Conservation (phyloP, 371 early-diverging fungal species). For the Mortierella sp. region DNA sequence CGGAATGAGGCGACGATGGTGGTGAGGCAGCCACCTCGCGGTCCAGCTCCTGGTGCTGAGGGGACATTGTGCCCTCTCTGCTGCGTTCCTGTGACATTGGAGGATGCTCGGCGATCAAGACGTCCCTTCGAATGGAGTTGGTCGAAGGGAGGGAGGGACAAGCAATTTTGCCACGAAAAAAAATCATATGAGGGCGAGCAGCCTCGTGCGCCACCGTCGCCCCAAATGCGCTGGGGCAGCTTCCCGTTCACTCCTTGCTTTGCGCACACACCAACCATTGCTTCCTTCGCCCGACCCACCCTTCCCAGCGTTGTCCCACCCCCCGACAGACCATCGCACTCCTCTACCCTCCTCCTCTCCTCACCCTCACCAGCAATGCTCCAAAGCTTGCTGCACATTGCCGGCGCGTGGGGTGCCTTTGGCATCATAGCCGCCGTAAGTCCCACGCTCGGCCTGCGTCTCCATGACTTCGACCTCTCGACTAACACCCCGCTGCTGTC, state of each 20-base stretch:
- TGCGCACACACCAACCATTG: too few relatives aligned
- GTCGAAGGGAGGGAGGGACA: too few relatives aligned
- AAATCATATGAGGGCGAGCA: background rate
- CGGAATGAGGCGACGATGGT: background rate
- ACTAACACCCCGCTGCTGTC: background rate
- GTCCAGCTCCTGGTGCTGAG: conserved; percentile 3
- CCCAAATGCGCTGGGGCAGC: too few relatives aligned
- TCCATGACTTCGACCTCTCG: background rate
- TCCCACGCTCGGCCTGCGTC: background rate
- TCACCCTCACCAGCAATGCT: conserved; percentile 19
- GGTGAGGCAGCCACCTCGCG: background rate
- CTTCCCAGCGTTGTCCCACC: too few relatives aligned
- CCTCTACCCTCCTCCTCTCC: background rate
- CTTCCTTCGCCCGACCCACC: too few relatives aligned
- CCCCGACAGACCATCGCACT: background rate
- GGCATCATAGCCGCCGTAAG: conserved; percentile 49
- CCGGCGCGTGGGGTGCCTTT: conserved; percentile 54
- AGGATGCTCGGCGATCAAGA: background rate
- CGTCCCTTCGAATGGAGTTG: background rate
- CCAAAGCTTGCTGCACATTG: conserved; percentile 35
- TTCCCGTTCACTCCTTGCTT: too few relatives aligned
- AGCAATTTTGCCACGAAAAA: background rate
- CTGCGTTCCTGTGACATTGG: conserved; percentile 9
- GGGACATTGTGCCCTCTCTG: conserved; percentile 1
- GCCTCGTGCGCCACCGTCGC: too few relatives aligned